A percentile compares a stretch with the other conserved stretches of the same genome.
phyloP scores from a whole-genome alignment of 768 basidiomycete species.

The Mycena metata region DNA sequence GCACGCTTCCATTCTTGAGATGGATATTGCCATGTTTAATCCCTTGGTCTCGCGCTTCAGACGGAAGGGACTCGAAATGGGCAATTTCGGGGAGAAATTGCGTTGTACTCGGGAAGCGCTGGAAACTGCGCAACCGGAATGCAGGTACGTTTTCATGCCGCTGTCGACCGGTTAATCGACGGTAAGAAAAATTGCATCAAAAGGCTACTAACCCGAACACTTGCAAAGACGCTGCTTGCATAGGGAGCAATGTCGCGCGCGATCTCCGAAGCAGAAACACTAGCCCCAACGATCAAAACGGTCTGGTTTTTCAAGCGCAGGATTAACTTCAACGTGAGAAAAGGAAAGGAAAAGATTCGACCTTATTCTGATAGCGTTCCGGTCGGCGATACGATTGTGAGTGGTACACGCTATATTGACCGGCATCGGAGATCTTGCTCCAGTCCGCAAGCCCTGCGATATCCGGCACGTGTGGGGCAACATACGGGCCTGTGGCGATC shows the following conservation, averaged over 20 bases:
- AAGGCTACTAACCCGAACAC: slow-evolving; percentile 36
- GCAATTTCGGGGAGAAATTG: slow-evolving; percentile 48
- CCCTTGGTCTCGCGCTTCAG: slow-evolving; percentile 27
- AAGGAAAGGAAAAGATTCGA: slow-evolving; percentile 22
- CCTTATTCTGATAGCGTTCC: slow-evolving; percentile 47
- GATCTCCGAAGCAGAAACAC: slow-evolving; percentile 40
- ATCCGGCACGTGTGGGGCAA: slow-evolving; percentile 48
- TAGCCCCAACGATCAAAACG: slow-evolving; percentile 40
- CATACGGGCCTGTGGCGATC: slow-evolving; percentile 50
- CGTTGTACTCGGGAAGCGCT: slow-evolving; percentile 43
- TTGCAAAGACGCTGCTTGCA: slow-evolving; percentile 31
- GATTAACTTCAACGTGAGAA: neutral
- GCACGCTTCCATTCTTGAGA: slow-evolving; percentile 46
- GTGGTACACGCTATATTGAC: slow-evolving; percentile 42
- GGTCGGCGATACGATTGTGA: slow-evolving; percentile 51
- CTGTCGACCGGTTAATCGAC: slow-evolving; percentile 9
- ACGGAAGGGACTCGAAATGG: slow-evolving; percentile 40
- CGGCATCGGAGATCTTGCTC: slow-evolving; percentile 41
- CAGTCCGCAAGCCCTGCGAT: slow-evolving; percentile 48
- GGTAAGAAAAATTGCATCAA: neutral
- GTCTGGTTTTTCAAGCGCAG: slow-evolving; percentile 29
- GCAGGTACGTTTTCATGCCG: slow-evolving; percentile 44
- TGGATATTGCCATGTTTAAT: slow-evolving; percentile 45
- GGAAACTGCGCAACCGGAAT: slow-evolving; percentile 43
- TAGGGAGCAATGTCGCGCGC: slow-evolving; percentile 40